phyloP scores from a whole-genome alignment of 108 stramenopile species.

The Fistulifera solaris region DNA sequence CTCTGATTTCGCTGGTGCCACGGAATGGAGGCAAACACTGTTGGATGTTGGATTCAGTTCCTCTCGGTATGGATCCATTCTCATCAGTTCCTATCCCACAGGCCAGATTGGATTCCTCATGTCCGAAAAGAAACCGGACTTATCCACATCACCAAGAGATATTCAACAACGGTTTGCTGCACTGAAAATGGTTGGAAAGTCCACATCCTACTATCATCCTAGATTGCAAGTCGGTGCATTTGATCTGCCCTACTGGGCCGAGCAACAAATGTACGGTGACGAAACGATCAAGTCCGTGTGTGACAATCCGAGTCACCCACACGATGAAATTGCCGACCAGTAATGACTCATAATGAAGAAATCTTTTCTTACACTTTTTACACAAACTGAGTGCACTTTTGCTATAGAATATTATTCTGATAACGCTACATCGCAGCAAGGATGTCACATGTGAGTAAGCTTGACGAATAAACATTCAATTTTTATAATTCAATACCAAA shows the following conservation, averaged over 20 bases:
- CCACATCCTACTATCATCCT: constrained; percentile 73
- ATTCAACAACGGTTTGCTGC: constrained; percentile 17
- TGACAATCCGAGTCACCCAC: neutral
- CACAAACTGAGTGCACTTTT: neutral
- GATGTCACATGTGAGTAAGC: too few relatives aligned
- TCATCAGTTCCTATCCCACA: constrained; percentile 58
- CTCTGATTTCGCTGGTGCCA: constrained; percentile 49
- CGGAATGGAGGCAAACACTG: constrained; percentile 37
- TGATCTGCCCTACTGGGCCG: constrained; percentile 73
- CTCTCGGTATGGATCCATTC: constrained; percentile 56
- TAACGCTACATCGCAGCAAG: too few relatives aligned
- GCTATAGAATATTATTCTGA: neutral
- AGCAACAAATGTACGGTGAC: constrained; percentile 39
- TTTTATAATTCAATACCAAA: constrained; percentile 68
- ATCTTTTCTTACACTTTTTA: too few relatives aligned
- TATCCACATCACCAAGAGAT: constrained; percentile 2
- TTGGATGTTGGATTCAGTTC: constrained; percentile 48
- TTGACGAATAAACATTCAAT: too few relatives aligned
- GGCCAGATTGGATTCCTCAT: constrained; percentile 78
- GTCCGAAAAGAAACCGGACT: constrained; percentile 36
- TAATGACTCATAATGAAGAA: neutral
- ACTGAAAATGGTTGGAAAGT: constrained; percentile 9
- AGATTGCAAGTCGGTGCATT: constrained; percentile 52
- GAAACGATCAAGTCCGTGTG: neutral
- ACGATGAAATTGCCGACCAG: too few relatives aligned